Percentiles rank a stretch among this genome's conserved stretches.
phyloP scores from a whole-genome alignment of 768 basidiomycete species.

The Psilocybe azurescens region DNA sequence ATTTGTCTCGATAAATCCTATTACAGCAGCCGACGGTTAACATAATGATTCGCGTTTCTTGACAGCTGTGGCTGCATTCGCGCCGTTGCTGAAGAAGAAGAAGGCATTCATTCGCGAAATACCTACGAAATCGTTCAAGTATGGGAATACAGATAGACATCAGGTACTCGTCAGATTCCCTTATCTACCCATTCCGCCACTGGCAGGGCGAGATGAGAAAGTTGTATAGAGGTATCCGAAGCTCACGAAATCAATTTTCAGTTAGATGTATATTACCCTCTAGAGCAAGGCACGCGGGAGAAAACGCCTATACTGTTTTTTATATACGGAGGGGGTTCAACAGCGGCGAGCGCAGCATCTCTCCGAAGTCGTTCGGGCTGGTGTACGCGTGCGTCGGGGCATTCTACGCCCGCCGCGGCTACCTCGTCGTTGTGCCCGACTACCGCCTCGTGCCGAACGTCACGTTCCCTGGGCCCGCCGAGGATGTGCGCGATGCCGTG shows the following conservation, averaged over 20 bases:
- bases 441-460: constrained; percentile 67
- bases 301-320: constrained; percentile 62
- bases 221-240: background rate
- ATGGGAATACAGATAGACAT: constrained; percentile 56
- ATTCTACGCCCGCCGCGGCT: constrained; percentile 64
- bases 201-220: background rate
- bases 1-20: constrained; percentile 12
- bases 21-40: background rate
- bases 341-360: constrained; percentile 51
- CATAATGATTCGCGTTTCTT: background rate
- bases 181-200: background rate
- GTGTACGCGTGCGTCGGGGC: constrained; percentile 61
- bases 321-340: constrained; percentile 72
- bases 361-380: constrained; percentile 51
- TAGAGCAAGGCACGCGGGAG: constrained; percentile 25
- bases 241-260: constrained; percentile 26
- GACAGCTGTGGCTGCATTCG: constrained; percentile 53
- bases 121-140: constrained; percentile 61
- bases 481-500: constrained; percentile 66
- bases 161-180: constrained; percentile 34
- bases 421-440: constrained; percentile 70
- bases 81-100: constrained; percentile 53
- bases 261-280: constrained; percentile 74
- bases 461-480: constrained; percentile 56
- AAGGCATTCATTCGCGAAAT: constrained; percentile 50